phyloP scores from a whole-genome alignment of 2,329 filamentous ascomycete species.

The Fusarium equiseti region DNA sequence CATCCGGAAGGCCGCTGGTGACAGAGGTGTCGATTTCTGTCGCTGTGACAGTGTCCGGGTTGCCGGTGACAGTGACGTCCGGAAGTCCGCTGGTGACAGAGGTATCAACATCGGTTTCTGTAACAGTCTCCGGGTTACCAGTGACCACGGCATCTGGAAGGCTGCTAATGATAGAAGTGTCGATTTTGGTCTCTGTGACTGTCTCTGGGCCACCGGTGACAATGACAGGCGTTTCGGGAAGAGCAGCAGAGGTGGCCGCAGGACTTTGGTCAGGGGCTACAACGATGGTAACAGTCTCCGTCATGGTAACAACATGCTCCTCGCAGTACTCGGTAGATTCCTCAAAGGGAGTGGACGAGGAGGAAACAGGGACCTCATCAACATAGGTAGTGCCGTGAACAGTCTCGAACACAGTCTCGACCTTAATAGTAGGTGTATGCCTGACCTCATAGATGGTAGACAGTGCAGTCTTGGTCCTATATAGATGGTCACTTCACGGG shows the following conservation, averaged over 20 bases:
- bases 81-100: constrained; percentile 38
- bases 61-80: constrained; percentile 43
- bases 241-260: constrained; percentile 34
- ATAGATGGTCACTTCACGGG: constrained; percentile 15
- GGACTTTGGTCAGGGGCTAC: constrained; percentile 39
- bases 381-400: constrained; percentile 48
- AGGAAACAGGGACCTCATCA: constrained; percentile 36
- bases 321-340: constrained; percentile 42
- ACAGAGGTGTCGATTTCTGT: constrained; percentile 38
- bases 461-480: constrained; percentile 51
- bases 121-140: constrained; percentile 50
- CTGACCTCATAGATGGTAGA: constrained; percentile 52
- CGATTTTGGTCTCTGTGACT: constrained; percentile 49
- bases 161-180: constrained; percentile 47
- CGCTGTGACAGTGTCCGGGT: constrained; percentile 49
- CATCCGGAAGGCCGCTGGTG: constrained; percentile 39
- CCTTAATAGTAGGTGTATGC: constrained; percentile 30
- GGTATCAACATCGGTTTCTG: constrained; percentile 38
- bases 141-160: constrained; percentile 52
- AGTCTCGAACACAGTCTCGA: constrained; percentile 40
- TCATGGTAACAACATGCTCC: constrained; percentile 42
- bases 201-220: constrained; percentile 50
- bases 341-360: constrained; percentile 46
- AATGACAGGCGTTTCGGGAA: constrained; percentile 33
- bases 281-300: constrained; percentile 48